Base-by-base conservation (phyloP, 1,284 basidiomycete genomes). In the Amylostereum chailletii region DNA sequence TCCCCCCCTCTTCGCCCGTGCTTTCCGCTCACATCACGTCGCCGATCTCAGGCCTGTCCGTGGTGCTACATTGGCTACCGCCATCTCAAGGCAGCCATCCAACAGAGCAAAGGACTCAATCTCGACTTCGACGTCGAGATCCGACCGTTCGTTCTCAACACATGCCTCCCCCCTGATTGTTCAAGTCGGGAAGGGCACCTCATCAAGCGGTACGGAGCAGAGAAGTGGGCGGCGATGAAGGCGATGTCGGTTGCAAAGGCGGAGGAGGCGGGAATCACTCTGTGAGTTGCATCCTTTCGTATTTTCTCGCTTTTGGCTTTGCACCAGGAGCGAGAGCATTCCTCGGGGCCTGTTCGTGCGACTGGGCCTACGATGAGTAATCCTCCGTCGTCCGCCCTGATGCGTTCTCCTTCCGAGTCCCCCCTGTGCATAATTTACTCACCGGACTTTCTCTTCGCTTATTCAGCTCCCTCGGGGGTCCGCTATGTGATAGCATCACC, bases 21-120 rank as follows among this genome's bases (percentile, higher is more conserved):
- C 48, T 41, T 26, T 34, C 44, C 46, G 45, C 51, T 41, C 39
- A 50, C 48, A 46, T 33, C 32, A 43, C 48, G 42, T 47, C 19
- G 43, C 34, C 47, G 42, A 34, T 41, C 44, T 37, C 59, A 88
- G 85, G 69, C 75, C 43, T 89, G 86, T 62, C 72, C 76, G 49
- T 88, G 83, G 69, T 89, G 86, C 64, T 86, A 80, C 65, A 76
- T 91, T 54, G 81, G 78, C 9, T 78, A 83, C 63, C 78, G 81
- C 62, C 83, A 88, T 58, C 75, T 91, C 49, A 69, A 82, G 46
- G 71, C 74, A 41, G 87, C 88, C 33, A 78, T 86, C 42, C 68
- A 75, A 1, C 73, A 78, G 48, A 81, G 76, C 60, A 67, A 72
- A 53, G 74, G 81, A 53, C 76, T 84, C 2, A 80, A 82, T 3